A percentile compares a stretch with the other conserved stretches of the same genome.
Conservation (phyloP, 495 filamentous ascomycete genomes). For the Daldinia childiae region DNA sequence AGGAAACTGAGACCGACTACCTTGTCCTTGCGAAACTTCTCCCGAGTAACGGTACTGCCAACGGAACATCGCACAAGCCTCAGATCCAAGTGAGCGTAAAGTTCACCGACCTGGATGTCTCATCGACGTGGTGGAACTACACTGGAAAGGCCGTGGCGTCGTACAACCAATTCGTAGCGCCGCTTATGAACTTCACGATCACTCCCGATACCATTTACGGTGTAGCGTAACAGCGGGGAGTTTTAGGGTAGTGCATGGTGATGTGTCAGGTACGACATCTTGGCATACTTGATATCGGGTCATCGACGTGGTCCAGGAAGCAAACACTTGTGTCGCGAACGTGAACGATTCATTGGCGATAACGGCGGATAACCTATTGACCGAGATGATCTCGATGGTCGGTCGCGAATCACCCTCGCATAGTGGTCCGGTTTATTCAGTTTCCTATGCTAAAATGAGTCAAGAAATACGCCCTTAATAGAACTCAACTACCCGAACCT, state of each 20-base stretch:
- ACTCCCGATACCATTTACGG: conserved; percentile 41
- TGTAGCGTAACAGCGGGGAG: conserved; percentile 38
- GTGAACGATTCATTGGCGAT: conserved; percentile 9
- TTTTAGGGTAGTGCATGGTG: conserved; percentile 14
- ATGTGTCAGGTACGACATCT: conserved; percentile 26
- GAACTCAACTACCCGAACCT: neutral
- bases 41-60: conserved; percentile 19
- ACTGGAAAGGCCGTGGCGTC: conserved; percentile 43
- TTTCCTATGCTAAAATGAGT: neutral
- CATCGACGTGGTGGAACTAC: conserved; percentile 48
- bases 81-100: conserved; percentile 44
- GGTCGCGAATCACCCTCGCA: neutral
- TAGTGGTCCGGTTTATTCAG: neutral
- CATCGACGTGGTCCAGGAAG: conserved; percentile 18
- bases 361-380: conserved; percentile 2
- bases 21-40: conserved; percentile 44
- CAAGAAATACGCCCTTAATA: neutral
- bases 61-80: conserved; percentile 33
- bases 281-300: conserved; percentile 10
- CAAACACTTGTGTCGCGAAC: conserved; percentile 27
- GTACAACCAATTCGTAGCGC: conserved; percentile 41
- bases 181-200: conserved; percentile 46
- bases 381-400: conserved; percentile 1
- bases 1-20: conserved; percentile 27
- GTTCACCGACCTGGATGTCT: conserved; percentile 37